Evolutionary conservation across 2,329 filamentous ascomycete species (phyloP).

Genomic region (Aspergillus flavus): DNA sequence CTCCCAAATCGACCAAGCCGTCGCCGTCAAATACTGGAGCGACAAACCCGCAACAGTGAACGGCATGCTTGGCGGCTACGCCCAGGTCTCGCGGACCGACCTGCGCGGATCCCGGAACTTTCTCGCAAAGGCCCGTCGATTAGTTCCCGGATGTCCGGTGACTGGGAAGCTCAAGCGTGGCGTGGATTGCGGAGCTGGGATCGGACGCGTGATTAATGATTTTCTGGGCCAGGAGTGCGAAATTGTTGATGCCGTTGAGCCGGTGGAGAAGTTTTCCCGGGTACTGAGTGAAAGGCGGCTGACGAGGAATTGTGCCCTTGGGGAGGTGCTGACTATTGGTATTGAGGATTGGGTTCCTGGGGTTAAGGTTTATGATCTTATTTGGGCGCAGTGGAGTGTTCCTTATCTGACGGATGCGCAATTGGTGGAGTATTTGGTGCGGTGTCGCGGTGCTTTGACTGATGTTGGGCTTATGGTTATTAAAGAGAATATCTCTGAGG

Average conservation of each 20-base stretch:
- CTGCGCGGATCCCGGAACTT: slow-evolving; percentile 70
- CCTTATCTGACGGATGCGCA: slow-evolving; percentile 78
- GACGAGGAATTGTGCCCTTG: slow-evolving; percentile 52
- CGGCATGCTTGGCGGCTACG: slow-evolving; percentile 67
- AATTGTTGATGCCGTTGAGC: slow-evolving; percentile 81
- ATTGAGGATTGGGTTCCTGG: slow-evolving; percentile 69
- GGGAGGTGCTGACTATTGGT: slow-evolving; percentile 70
- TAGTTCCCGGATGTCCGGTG: slow-evolving; percentile 16
- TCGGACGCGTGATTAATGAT: slow-evolving; percentile 79
- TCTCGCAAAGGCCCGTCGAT: slow-evolving; percentile 61
- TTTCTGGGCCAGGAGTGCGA: slow-evolving; percentile 70
- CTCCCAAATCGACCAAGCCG: slow-evolving; percentile 37
- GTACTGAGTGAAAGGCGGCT: slow-evolving; percentile 50
- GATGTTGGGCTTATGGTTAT: slow-evolving; percentile 61
- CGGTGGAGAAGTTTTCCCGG: slow-evolving; percentile 77
- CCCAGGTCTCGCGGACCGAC: slow-evolving; percentile 68
- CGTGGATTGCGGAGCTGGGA: slow-evolving; percentile 69
- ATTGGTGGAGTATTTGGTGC: slow-evolving; percentile 66
- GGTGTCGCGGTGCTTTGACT: slow-evolving; percentile 58
- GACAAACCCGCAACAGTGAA: slow-evolving; percentile 49
- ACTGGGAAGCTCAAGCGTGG: slow-evolving; percentile 36
- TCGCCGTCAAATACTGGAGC: slow-evolving; percentile 41
- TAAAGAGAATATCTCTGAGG: slow-evolving; percentile 75
- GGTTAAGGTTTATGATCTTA: slow-evolving; percentile 67
- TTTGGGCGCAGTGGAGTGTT: slow-evolving; percentile 92